A percentile compares a stretch with the other conserved stretches of the same genome.
phyloP scores from a whole-genome alignment of 768 basidiomycete genomes.

The Lepiota subincarnata region DNA sequence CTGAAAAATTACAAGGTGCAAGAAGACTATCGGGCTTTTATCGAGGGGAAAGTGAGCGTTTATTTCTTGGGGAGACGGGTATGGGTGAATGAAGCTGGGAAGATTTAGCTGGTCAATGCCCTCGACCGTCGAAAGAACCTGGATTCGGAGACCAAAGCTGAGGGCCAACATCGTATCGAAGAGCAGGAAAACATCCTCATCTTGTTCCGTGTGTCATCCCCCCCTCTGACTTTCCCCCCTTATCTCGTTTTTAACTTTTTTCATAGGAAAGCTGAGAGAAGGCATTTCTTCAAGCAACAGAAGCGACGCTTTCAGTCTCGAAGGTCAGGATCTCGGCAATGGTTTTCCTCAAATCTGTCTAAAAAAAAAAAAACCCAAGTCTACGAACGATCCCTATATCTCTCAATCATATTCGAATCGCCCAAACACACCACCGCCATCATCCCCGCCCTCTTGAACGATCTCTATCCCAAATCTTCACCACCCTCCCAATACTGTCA shows the following conservation, averaged over 20 bases:
- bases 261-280: conserved; percentile 70
- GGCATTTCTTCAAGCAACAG: conserved; percentile 61
- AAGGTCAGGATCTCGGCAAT: conserved; percentile 56
- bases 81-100: not conserved
- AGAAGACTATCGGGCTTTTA: conserved; percentile 62
- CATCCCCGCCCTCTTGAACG: conserved; percentile 53
- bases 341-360: too few species aligned
- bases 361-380: conserved; percentile 44
- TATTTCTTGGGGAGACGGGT: not conserved
- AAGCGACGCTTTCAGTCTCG: conserved; percentile 56
- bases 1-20: conserved; percentile 57
- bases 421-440: conserved; percentile 60
- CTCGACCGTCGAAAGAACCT: conserved; percentile 34
- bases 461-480: conserved; percentile 34
- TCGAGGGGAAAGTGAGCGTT: conserved; percentile 56
- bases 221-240: not conserved
- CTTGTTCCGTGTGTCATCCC: conserved; percentile 54
- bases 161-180: conserved; percentile 41
- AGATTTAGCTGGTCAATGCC: conserved; percentile 43
- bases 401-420: conserved; percentile 59
- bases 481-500: conserved; percentile 19
- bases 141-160: conserved; percentile 27
- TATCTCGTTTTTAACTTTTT: not conserved
- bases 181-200: conserved; percentile 68
- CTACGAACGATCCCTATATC: conserved; percentile 69